These are phyloP conservation scores for Globisporangium polare DNA, from an alignment of 352 stramenopile species.

Conservation along the genomic window DNA sequence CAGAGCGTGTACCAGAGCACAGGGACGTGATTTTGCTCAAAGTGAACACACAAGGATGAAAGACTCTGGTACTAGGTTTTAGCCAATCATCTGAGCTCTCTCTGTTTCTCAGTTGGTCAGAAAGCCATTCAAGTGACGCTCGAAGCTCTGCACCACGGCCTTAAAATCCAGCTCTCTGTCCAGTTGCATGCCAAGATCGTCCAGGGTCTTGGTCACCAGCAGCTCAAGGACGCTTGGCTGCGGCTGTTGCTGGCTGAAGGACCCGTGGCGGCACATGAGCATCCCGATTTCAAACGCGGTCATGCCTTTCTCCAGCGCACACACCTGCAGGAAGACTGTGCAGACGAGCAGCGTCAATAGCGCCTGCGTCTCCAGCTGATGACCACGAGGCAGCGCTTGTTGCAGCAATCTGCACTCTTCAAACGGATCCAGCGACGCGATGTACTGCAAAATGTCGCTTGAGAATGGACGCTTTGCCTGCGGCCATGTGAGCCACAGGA, in stretches of 20 bases:
- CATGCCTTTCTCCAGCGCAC: constrained; percentile 37
- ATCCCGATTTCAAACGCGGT: constrained; percentile 47
- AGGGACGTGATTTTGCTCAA: not conserved
- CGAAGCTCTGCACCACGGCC: constrained; percentile 5
- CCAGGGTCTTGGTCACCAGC: constrained; percentile 18
- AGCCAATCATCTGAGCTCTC: not conserved
- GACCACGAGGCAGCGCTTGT: constrained; percentile 14
- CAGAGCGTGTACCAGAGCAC: constrained; percentile 25
- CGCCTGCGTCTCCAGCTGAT: constrained; percentile 35
- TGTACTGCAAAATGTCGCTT: constrained; percentile 23
- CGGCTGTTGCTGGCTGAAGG: constrained; percentile 22
- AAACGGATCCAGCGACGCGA: constrained; percentile 32
- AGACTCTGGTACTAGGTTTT: not conserved
- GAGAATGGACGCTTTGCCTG: constrained; percentile 54
- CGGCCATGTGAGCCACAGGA: constrained; percentile 68
- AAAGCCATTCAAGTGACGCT: not conserved
- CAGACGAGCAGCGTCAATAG: constrained; percentile 45
- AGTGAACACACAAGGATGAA: not conserved
- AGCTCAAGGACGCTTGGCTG: constrained; percentile 36
- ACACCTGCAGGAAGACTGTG: constrained; percentile 49
- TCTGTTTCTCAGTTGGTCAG: not conserved
- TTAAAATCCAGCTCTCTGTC: constrained; percentile 6
- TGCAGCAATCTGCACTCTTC: constrained; percentile 33
- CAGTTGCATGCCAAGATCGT: constrained; percentile 9
- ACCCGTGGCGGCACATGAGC: constrained; percentile 50